Conservation (phyloP, 2,329 filamentous ascomycete species). For the Ophiostoma montium region DNA sequence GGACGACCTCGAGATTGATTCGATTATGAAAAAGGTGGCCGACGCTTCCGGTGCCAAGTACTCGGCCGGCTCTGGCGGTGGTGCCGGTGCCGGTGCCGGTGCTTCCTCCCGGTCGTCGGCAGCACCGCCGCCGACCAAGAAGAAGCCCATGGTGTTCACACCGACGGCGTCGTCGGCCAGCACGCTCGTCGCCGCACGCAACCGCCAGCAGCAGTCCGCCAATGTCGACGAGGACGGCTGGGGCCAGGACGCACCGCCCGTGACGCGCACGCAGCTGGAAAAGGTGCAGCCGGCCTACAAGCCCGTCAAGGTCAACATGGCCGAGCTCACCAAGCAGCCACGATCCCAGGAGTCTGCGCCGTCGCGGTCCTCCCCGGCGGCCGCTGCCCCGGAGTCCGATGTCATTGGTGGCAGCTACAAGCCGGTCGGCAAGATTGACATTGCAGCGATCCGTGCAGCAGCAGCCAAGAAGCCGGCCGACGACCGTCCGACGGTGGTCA, state of each 20-base stretch:
- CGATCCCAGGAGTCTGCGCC: constrained; percentile 32
- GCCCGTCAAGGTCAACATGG: constrained; percentile 89
- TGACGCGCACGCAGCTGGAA: constrained; percentile 74
- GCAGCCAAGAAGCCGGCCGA: constrained; percentile 49
- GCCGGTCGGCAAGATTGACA: constrained; percentile 94
- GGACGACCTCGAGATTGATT: constrained; percentile 71
- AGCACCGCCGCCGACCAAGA: constrained; percentile 52
- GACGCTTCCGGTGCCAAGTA: constrained; percentile 95
- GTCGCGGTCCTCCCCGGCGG: constrained; percentile 22
- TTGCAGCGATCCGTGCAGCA: constrained; percentile 71
- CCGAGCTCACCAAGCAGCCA: constrained; percentile 58
- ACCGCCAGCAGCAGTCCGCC: constrained; percentile 36
- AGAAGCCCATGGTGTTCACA: constrained; percentile 79
- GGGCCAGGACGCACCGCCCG: constrained; percentile 84
- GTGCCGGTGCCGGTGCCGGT: no score
- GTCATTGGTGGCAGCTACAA: constrained; percentile 81
- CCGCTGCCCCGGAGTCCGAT: constrained; percentile 36
- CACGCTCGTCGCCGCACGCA: constrained; percentile 51
- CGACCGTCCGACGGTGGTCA: constrained; percentile 71
- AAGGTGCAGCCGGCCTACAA: constrained; percentile 89
- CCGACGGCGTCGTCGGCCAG: constrained; percentile 48
- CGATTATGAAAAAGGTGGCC: constrained; percentile 82
- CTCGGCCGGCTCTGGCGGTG: constrained; percentile 40
- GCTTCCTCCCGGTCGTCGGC: constrained; percentile 20
- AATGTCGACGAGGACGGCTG: constrained; percentile 75